Percentiles rank a stretch among this genome's conserved stretches.
phyloP scores from a whole-genome alignment of 2,329 filamentous ascomycete genomes.

The Fusarium coicis region DNA sequence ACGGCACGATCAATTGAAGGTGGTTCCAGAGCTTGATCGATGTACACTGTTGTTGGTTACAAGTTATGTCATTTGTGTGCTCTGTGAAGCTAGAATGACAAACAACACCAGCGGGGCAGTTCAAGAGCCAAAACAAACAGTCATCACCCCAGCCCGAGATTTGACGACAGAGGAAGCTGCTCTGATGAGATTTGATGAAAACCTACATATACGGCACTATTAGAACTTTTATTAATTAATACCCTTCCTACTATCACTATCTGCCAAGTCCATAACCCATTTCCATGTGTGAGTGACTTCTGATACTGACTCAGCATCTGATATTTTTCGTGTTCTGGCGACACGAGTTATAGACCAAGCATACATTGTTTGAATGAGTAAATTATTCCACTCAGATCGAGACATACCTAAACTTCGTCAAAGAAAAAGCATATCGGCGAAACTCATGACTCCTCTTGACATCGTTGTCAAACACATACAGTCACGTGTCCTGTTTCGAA shows the following conservation, averaged over 20 bases:
- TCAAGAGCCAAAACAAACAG: background rate
- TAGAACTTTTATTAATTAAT: background rate
- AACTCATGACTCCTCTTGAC: background rate
- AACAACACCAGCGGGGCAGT: constrained; percentile 28
- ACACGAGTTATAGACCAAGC: background rate
- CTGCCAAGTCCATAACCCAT: background rate
- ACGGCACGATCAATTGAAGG: background rate
- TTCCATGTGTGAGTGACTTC: background rate
- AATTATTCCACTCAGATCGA: background rate
- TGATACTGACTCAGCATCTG: background rate
- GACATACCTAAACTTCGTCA: background rate
- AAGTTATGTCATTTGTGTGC: constrained; percentile 24
- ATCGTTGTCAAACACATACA: too few species aligned
- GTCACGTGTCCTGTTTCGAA: background rate
- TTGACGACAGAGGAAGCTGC: background rate
- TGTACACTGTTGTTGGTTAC: constrained; percentile 3
- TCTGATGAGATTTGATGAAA: background rate
- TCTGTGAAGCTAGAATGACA: constrained; percentile 28
- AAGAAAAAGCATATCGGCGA: background rate
- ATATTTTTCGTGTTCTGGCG: background rate
- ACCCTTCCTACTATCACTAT: background rate
- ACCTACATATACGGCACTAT: background rate
- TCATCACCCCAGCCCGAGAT: background rate
- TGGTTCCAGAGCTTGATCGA: background rate
- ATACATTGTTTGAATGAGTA: background rate